Evolutionary conservation across 495 filamentous ascomycete genomes (phyloP), one percentile per base, ranked within the genome.

Genomic region (Tuber microsphaerosporum): DNA sequence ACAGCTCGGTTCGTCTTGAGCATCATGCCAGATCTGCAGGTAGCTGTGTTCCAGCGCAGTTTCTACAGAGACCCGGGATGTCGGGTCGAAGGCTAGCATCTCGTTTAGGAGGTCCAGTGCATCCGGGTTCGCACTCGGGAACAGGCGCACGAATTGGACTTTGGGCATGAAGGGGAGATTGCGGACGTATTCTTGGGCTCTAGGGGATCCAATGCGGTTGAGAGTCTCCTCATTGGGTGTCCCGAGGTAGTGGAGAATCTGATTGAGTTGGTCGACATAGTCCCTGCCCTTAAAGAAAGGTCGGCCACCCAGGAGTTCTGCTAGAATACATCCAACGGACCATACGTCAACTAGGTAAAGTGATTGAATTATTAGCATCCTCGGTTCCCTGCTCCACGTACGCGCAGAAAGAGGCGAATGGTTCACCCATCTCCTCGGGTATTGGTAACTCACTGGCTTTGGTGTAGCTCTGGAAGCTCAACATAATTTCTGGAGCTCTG

Each of bases 271-370:
- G 85, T 99, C 95, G 81, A 99, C 95, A 80, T 99, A 98, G 86
- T 99, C 95, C 74, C 96, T 92, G 70, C 95, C 95, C 86, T 99
- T 99, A 88, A 99, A 99, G 88, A 99, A 98, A 46, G 95, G 95
- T 72, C 95, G 91, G 65, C 96, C 94, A 69, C 96, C 96, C 8
- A 99, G 91, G 1, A 99, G 89, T 84, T 99, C 95, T 61, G 95
- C 95, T 20, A 99, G 89, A 82, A 99, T 99, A 85, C 95, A 99
- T 73, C 95, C 95, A 26, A 99, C 94, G 39, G 95, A 99, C 95
- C 95, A 99, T 42, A 99, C 94, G 83, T 99, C 95, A 56, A 70
- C 78, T 74, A 70, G 51, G 70, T 42, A 31, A 17, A 34, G 65
- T 45, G 75, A 22, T 43, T 44, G 41, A 43, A n/a, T 51, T 22